phyloP scores from a whole-genome alignment of 2,329 filamentous ascomycete species.

The Gaeumannomyces sp. region DNA sequence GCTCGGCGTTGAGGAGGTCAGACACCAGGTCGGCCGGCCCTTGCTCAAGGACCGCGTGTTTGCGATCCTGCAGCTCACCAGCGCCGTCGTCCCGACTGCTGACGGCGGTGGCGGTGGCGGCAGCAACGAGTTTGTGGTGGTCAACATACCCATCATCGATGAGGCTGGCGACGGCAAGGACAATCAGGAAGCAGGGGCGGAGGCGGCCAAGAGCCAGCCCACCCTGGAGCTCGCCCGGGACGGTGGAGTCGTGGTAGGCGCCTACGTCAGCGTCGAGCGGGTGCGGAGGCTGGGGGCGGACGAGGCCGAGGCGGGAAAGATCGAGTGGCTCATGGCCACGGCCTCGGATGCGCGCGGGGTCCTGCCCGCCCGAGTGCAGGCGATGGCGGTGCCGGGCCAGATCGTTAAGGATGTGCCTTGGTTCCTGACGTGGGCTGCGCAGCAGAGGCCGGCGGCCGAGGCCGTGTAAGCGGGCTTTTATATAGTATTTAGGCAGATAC shows the following conservation, averaged over 20 bases:
- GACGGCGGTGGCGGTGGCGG: slow-evolving; percentile 22
- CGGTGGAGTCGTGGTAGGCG: slow-evolving; percentile 46
- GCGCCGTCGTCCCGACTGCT: slow-evolving; percentile 29
- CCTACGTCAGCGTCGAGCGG: slow-evolving; percentile 61
- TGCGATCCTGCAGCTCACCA: slow-evolving; percentile 57
- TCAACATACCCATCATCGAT: slow-evolving; percentile 49
- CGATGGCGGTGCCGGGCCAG: slow-evolving; percentile 52
- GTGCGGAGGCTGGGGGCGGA: slow-evolving; percentile 37
- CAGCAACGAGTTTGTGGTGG: slow-evolving; percentile 44
- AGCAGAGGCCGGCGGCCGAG: slow-evolving; percentile 28
- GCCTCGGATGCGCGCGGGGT: slow-evolving; percentile 63
- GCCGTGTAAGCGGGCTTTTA: not conserved
- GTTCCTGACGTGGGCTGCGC: slow-evolving; percentile 57
- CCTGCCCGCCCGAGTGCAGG: slow-evolving; percentile 62
- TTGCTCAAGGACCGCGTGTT: slow-evolving; percentile 61
- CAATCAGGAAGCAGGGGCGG: not conserved
- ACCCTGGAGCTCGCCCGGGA: slow-evolving; percentile 30
- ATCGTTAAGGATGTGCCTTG: slow-evolving; percentile 66
- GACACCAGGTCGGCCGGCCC: slow-evolving; percentile 51
- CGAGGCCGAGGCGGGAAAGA: slow-evolving; percentile 27
- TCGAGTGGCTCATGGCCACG: slow-evolving; percentile 76
- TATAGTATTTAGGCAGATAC: too few species aligned
- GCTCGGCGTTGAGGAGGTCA: slow-evolving; percentile 56
- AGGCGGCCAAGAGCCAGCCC: not conserved
- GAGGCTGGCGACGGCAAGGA: slow-evolving; percentile 20